Evolutionary conservation across 345 rosid species (phyloP).

Genomic region (Chamaenerion angustifolium): DNA sequence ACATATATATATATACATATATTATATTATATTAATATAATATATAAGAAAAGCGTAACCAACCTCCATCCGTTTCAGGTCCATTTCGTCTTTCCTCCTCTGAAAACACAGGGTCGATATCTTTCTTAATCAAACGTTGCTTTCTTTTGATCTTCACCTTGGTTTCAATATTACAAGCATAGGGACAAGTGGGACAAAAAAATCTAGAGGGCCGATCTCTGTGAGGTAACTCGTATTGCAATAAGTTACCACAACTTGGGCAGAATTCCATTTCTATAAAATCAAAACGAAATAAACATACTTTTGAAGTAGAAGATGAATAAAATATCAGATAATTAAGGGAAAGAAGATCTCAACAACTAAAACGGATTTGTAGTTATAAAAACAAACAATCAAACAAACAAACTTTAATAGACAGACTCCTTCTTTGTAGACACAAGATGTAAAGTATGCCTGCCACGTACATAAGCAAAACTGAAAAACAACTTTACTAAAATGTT

Average conservation of each 20-base stretch:
- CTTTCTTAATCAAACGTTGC: conserved; percentile 32
- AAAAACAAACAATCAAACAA: no score
- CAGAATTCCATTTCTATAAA: conserved; percentile 67
- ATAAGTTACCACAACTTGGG: conserved; percentile 36
- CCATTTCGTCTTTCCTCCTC: conserved; percentile 40
- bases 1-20: background rate
- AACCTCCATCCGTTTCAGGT: conserved; percentile 37
- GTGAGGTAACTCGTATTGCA: conserved; percentile 35
- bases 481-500: no score
- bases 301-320: no score
- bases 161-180: conserved; percentile 28
- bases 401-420: no score
- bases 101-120: conserved; percentile 37
- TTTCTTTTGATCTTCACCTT: conserved; percentile 41
- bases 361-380: no score
- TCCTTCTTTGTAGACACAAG: no score
- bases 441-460: no score
- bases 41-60: background rate
- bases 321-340: no score
- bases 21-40: no score
- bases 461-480: no score
- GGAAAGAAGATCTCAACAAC: no score
- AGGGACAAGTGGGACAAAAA: conserved; percentile 44
- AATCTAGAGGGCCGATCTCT: conserved; percentile 28
- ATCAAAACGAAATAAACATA: no score